Evolutionary conservation across 179 eudicot genomes (phyloP), one percentile per base, ranked within the genome.

Genomic region (Vitellaria paradoxa): DNA sequence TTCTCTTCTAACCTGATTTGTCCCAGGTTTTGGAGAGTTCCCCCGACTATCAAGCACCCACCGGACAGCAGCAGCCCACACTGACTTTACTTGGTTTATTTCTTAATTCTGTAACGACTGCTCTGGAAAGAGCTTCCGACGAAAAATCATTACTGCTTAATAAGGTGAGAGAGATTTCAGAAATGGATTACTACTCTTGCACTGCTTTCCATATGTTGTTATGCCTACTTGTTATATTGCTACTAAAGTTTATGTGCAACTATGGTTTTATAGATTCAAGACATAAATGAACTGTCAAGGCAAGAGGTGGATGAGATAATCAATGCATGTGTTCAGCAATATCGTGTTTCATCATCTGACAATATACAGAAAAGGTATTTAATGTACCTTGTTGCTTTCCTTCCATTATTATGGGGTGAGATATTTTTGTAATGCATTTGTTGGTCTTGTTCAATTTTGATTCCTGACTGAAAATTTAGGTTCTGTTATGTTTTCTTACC

Each of bases 291-390:
- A 77, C 82, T 94, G 65, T 94, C 99, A 80, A 88, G 99, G 71
- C 99, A 92, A 80, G 99, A 96, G 84, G 98, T 96, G 77, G 99
- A 96, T 85, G 99, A 92, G 61, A 79, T 91, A 65, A 89, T 96
- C 76, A 88, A 74, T 70, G 76, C 84, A 80, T 92, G 83, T 82
- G 82, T 85, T 55, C 84, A 84, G 80, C 84, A 87, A 66, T 87
- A 83, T 78, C 86, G 70, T 79, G 85, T 88, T 82, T 85, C 91
- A 24, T 76, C 94, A 47, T 88, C 96, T 14, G 99, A 93, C 81
- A 92, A 88, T 85, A 96, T 90, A 65, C 92, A 92, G 71, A 88
- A 87, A 81, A 91, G 99, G 99, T 96, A 89, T 37, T 24, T 30
- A 2, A 56, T 21, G 7, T 49, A 17, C 68, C 9, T 47, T 57